Base-by-base conservation (phyloP, 257 asterid genomes). In the Henckelia pumila region DNA sequence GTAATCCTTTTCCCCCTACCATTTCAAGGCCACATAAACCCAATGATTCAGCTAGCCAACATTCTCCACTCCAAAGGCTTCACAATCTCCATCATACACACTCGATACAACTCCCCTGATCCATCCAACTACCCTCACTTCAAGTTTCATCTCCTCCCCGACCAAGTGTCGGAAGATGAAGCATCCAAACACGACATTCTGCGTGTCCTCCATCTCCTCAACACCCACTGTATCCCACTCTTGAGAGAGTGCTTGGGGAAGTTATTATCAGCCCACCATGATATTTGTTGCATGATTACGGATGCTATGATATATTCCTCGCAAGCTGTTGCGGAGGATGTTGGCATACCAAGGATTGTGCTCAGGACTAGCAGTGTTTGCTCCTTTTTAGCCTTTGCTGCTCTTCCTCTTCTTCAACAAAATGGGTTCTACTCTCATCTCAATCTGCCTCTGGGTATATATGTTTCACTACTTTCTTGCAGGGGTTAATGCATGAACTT, bases 1-100 rank as follows among this genome's bases (percentile, higher is more conserved):
- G 85, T 88, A 1, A 84, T 90, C 35, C 73, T 90, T 29, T 88
- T 81, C 69, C 97, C 97, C 2, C 16, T 81, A 0, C 97, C 95
- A 0, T 49, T 76, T 19, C 97, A 85, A 52, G 97, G 95, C 44
- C 96, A 83, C 29, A 70, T 83, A 4, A 86, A 86, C 77, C 79
- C 88, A 63, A 87, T 81, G 89, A 74, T 89, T 24, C 87, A 89
- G 68, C 81, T 87, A 0, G 92, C 93, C 16, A 85, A 87, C 59
- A 82, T 89, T 29, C 84, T 89, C 55, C 78, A 81, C 58, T 61
- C 84, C 13, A 66, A 86, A 7, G 71, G 74, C 17, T 22, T 85
- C 75, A 79, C 87, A 69, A 79, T 87, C 75, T 87, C 96, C 63
- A 57, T 89, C 35, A 69, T 89, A 22, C 69, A 82, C 57, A 75